Evolutionary conservation across 140 eudicot species (phyloP), one percentile per base, ranked within the genome.

Genomic region (Erigeron philadelphicus): DNA sequence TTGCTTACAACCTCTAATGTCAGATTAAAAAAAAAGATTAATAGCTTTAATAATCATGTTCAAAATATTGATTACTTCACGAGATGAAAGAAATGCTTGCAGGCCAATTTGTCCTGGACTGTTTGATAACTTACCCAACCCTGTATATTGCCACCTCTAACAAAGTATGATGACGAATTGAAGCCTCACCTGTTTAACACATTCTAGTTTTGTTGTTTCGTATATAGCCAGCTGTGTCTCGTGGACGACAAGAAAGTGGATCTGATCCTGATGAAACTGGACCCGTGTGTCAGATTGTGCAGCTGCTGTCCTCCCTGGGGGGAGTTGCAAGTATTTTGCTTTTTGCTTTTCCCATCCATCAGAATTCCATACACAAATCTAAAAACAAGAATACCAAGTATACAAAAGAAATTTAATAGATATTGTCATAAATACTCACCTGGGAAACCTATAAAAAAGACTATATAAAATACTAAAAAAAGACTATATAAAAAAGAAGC

Each of bases 181-280:
- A 45, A 64, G 11, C 69, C 54, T 56, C 40, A 92, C 98, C 92
- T 92, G 96, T 76, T 92, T 88, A 9, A 88, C 79, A 56, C 95
- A 88, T 72, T 88, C 98, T 19, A 92, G 77, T 73, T 92, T 85
- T 1, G 95, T 72, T 15, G 96, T 69, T 66, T 92, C 98, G 7
- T 78, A 92, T 43, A 92, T 86, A 19, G 96, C 96, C 56, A 92
- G 80, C 53, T 92, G 98, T 1, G 98, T 86, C 69, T 92, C 98
- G 11, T 92, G 98, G 43, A 92, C 96, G 48, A 80, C 96, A 57
- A 92, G 88, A 72, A 92, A 84, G 63, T 88, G 96, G 61, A 76
- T 83, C 72, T 92, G 98, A 74, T 92, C 98, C 8, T 86, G 98
- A 83, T 92, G 96, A 78, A 92, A 88, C 49, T 92, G 98, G 55